These are phyloP conservation scores for Phaeosphaeria sp. DNA, from an alignment of 2,329 filamentous ascomycete species.

Conservation along the genomic window DNA sequence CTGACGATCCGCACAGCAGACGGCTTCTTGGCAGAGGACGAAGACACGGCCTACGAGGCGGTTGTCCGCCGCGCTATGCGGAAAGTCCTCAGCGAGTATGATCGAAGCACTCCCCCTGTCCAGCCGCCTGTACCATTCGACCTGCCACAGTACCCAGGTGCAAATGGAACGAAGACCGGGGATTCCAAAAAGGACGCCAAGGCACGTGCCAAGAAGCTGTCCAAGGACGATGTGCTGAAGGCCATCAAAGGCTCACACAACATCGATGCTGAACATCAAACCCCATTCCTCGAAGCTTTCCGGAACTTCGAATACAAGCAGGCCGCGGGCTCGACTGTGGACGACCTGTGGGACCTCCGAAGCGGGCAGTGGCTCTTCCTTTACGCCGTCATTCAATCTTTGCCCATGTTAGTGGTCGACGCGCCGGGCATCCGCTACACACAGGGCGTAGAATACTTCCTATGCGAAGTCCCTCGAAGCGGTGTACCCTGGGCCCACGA, in stretches of 20 bases:
- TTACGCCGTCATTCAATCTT: constrained; percentile 77
- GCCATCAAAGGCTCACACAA: constrained; percentile 86
- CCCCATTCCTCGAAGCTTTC: constrained; percentile 73
- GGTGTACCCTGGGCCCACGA: constrained; percentile 77
- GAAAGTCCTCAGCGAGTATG: constrained; percentile 84
- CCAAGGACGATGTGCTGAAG: constrained; percentile 77
- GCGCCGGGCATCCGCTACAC: constrained; percentile 73
- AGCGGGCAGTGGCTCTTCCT: constrained; percentile 83
- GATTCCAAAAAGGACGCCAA: constrained; percentile 78
- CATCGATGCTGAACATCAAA: constrained; percentile 67
- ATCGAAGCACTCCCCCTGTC: constrained; percentile 86
- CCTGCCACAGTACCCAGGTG: constrained; percentile 75
- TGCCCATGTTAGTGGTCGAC: constrained; percentile 80
- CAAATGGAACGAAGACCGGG: constrained; percentile 69
- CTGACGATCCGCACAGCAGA: constrained; percentile 82
- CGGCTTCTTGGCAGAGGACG: constrained; percentile 65
- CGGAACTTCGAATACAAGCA: constrained; percentile 74
- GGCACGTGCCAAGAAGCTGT: constrained; percentile 73
- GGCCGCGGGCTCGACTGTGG: constrained; percentile 66
- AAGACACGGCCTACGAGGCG: constrained; percentile 62
- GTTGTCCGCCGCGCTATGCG: constrained; percentile 72
- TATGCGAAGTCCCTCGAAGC: constrained; percentile 76
- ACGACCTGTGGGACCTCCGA: constrained; percentile 74
- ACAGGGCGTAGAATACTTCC: constrained; percentile 80
- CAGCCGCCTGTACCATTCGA: constrained; percentile 92